Evolutionary conservation across 495 filamentous ascomycete genomes (phyloP).

Genomic region (Recurvomyces mirabilis): DNA sequence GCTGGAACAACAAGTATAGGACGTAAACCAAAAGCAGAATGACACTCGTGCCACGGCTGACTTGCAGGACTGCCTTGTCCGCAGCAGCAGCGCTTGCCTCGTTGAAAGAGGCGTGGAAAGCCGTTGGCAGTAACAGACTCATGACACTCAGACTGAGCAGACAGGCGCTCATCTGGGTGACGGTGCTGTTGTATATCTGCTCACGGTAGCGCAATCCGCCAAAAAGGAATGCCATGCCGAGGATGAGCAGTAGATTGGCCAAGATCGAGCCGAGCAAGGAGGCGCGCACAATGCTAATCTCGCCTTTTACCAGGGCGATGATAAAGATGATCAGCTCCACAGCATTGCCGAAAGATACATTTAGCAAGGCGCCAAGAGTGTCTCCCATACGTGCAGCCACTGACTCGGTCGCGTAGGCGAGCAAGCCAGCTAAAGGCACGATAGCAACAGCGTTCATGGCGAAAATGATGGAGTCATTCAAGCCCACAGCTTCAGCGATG

Average conservation of each 20-base stretch:
- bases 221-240: constrained; percentile 81
- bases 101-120: constrained; percentile 80
- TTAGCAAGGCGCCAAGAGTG: constrained; percentile 69
- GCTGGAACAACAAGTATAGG: constrained; percentile 78
- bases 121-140: constrained; percentile 75
- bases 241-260: constrained; percentile 74
- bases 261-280: constrained; percentile 81
- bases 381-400: constrained; percentile 69
- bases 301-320: constrained; percentile 60
- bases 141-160: constrained; percentile 80
- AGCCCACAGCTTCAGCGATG: constrained; percentile 38
- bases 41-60: constrained; percentile 86
- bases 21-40: constrained; percentile 75
- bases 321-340: constrained; percentile 84
- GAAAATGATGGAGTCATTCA: constrained; percentile 47
- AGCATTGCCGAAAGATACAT: constrained; percentile 82
- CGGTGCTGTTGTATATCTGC: constrained; percentile 89
- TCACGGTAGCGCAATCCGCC: constrained; percentile 81
- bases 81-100: constrained; percentile 40
- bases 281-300: constrained; percentile 84
- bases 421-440: constrained; percentile 67
- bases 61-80: constrained; percentile 58
- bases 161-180: constrained; percentile 91
- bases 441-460: constrained; percentile 76
- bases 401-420: constrained; percentile 71